Evolutionary conservation across 1,139 yeast species (phyloP), one percentile per base, ranked within the genome.

Genomic region (Suhomyces kunorum): DNA sequence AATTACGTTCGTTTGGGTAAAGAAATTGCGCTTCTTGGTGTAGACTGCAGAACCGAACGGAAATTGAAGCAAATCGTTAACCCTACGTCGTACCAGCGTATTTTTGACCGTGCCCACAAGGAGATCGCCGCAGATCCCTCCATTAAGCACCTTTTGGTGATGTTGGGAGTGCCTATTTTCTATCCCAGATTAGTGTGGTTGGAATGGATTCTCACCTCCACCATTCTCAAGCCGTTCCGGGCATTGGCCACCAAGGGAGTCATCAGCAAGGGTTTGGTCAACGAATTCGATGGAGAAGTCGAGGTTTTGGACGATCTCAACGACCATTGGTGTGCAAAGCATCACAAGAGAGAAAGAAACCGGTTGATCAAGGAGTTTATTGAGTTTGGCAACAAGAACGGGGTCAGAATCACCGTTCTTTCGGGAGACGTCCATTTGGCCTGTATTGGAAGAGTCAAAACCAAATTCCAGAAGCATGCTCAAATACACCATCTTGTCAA

Each of bases 361-460:
- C 58, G 58, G 48, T 66, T 88, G 36, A 64, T 87, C 33, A 68
- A 70, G 38, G 66, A 69, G 39, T 66, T 87, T 36, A 78, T 80
- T 48, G 76, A 76, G 35, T 78, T 86, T 53, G 88, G 92, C 4
- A 76, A 85, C 27, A 52, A 64, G 20, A 62, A 76, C 49, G 82
- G 83, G 3, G 80, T 86, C 6, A 74, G 98, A 51, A 65, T 90
- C 40, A 88, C 98, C 6, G 83, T 90, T 45, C 68, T 90, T 31
- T 80, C 90, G 8, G 98, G 98, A 16, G 98, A 90, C 58, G 98
- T 92, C 34, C 98, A 92, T 63, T 72, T 90, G 54, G 83, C 92
- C 42, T 86, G 90, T 42, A 65, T 89, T 47, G 95, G 96, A 12
- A 73, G 96, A 51, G 76, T 90, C 61, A 77, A 78, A 55, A 70